A percentile compares a stretch with the other conserved stretches of the same genome.
phyloP scores from a whole-genome alignment of 176 grass and related monocot species.

The Phoenix roebelenii region DNA sequence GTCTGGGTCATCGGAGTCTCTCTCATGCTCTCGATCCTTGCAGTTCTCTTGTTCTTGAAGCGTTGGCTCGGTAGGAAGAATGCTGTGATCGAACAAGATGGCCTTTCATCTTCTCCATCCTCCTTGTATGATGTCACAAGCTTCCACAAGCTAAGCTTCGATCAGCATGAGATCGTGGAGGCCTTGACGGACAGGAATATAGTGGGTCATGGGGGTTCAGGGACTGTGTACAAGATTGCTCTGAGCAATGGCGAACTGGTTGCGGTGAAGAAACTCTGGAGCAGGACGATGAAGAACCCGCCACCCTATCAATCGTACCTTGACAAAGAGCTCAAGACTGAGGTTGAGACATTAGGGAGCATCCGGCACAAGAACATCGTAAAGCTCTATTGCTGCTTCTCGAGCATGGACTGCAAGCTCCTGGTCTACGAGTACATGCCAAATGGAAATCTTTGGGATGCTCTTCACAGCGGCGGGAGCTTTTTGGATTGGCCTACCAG shows the following conservation, averaged over 20 bases:
- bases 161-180: conserved; percentile 88
- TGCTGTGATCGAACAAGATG: conserved; percentile 35
- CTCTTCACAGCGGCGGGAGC: conserved; percentile 56
- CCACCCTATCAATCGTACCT: conserved; percentile 5
- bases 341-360: conserved; percentile 98
- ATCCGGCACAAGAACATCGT: conserved; percentile 99
- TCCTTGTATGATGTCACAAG: conserved; percentile 74
- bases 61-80: conserved; percentile 33
- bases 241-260: conserved; percentile 61
- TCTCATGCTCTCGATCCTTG: conserved; percentile 30
- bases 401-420: conserved; percentile 62
- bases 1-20: conserved; percentile 48
- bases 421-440: conserved; percentile 98
- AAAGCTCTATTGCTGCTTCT: conserved; percentile 97
- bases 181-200: conserved; percentile 92
- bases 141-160: conserved; percentile 88
- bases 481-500: conserved; percentile 77
- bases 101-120: conserved; percentile 25
- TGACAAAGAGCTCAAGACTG: conserved; percentile 59
- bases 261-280: conserved; percentile 89
- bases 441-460: conserved; percentile 90
- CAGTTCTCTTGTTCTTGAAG: conserved; percentile 25
- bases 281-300: conserved; percentile 10
- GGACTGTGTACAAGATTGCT: conserved; percentile 91
- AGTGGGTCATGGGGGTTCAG: conserved; percentile 68